Evolutionary conservation across 2,329 filamentous ascomycete species (phyloP), one percentile per base, ranked within the genome.

Genomic region (Epichloe amarillans): DNA sequence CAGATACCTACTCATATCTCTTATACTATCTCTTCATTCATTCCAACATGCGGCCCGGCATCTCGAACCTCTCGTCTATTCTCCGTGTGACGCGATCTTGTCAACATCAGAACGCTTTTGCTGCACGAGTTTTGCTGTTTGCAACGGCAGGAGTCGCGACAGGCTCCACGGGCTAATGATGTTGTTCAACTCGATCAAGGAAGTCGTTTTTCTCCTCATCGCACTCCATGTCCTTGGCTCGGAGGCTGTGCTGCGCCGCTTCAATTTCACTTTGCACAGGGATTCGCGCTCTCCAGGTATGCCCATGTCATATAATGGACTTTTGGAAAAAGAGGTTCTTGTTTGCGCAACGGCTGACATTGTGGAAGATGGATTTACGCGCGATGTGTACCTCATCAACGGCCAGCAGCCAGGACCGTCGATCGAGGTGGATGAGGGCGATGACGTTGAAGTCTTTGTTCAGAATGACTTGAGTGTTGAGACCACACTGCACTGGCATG

Each of bases 331-430:
- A 30, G 26, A 11, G 8, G 26, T 30, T 30, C 8, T 8, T 3
- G 8, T 30, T 30, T 30, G 26, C n/a, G 40, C 17, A 21, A n/a
- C 11, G n/a, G n/a, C 41, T 38, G 19, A 23, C 14, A 46, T 41
- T 36, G n/a, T 10, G 5, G 6, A 23, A 51, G 50, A 51, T 33
- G 50, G 45, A 17, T 48, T 48, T 14, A 44, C 47, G 39, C 36
- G 50, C 39, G 52, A 53, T 26, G 53, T 55, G 42, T 52, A 53
- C 44, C 50, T 53, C 36, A 46, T 50, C 41, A 55, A 55, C 40
- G 52, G 49, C 26, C 52, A 50, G 39, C 53, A 55, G 19, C 53
- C 53, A 26, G 51, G 53, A 12, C 51, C 53, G n/a, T 46, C 52
- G 33, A 55, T 52, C 10, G 50, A 50, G 19, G 50, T 53, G 17